Conservation (phyloP, 2,329 filamentous ascomycete genomes). For the Leptosphaerulina australis region DNA sequence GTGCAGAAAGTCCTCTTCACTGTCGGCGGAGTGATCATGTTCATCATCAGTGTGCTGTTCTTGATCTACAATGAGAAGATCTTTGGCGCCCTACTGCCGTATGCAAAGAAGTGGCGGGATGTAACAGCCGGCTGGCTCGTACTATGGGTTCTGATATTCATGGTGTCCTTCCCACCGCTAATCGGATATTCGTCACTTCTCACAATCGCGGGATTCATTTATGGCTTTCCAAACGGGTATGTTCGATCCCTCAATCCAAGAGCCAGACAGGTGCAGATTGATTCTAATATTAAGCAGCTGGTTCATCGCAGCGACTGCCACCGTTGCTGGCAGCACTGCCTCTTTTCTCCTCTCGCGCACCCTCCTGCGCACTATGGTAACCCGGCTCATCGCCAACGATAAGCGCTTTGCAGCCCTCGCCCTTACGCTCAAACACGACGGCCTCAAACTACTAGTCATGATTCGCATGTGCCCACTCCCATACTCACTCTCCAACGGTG, state of each 20-base stretch:
- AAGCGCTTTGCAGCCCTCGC: slow-evolving; percentile 86
- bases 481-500: slow-evolving; percentile 92
- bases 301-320: slow-evolving; percentile 81
- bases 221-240: slow-evolving; percentile 74
- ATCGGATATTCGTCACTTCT: slow-evolving; percentile 84
- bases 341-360: slow-evolving; percentile 83
- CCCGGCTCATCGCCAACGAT: slow-evolving; percentile 79
- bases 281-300: slow-evolving; percentile 62
- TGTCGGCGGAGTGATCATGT: slow-evolving; percentile 57
- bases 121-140: slow-evolving; percentile 74
- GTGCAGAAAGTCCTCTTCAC: slow-evolving; percentile 67
- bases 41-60: slow-evolving; percentile 68
- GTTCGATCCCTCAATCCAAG: slow-evolving; percentile 48
- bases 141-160: slow-evolving; percentile 75
- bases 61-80: slow-evolving; percentile 80
- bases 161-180: slow-evolving; percentile 82
- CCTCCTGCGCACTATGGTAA: slow-evolving; percentile 77
- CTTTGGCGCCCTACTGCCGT: slow-evolving; percentile 74
- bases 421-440: slow-evolving; percentile 87
- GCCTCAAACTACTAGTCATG: slow-evolving; percentile 85
- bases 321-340: slow-evolving; percentile 75
- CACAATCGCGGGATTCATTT: slow-evolving; percentile 72
- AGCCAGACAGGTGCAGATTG: slow-evolving; percentile 1
- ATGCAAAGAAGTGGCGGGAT: slow-evolving; percentile 77
- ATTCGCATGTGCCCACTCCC: slow-evolving; percentile 92